Evolutionary conservation across 176 grass and related monocot species (phyloP), one percentile per base, ranked within the genome.

Genomic region (Cenchrus purpureus): DNA sequence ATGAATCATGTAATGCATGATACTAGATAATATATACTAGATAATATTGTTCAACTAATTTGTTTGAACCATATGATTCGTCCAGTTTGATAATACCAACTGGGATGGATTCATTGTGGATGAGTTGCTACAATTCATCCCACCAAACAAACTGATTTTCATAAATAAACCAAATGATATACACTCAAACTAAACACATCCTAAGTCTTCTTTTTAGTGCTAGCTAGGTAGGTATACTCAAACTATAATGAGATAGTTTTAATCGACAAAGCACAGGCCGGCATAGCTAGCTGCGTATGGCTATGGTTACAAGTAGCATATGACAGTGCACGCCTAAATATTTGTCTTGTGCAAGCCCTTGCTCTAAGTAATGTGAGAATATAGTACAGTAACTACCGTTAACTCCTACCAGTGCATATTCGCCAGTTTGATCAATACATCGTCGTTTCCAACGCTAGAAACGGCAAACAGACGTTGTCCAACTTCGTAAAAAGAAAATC

Each of bases 341-440:
- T 25, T 61, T 61, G 20, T 57, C 58, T 10, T 61, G 58, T 25
- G 58, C 58, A 61, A 61, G 11, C n/a, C 29, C 49, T 32, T 74
- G 50, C 52, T 74, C 50, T 74, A 61, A 22, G 58, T 34, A 74
- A 34, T 42, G 15, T 17, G 34, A 68, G 37, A 40, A 40, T 40
- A 50, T 74, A 4, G 7, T 34, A 34, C 3, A 34, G 17, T 4
- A 54, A 34, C 49, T 17, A 19, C 7, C 29, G 51, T 56, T 40
- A 75, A 28, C 4, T 0, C n/a, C 57, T 62, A 63, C 42, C 32
- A 10, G 7, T 17, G 46, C 22, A 32, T 52, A 25, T 45, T 25
- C 20, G 20, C 54, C 34, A 77, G 19, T 43, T 79, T 79, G 59
- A 63, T 78, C 42, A 63, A 78, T 48, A 3, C 44, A 59, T 46